Evolutionary conservation across 2,329 filamentous ascomycete species (phyloP).

Genomic region (Aspergillus alliaceus): DNA sequence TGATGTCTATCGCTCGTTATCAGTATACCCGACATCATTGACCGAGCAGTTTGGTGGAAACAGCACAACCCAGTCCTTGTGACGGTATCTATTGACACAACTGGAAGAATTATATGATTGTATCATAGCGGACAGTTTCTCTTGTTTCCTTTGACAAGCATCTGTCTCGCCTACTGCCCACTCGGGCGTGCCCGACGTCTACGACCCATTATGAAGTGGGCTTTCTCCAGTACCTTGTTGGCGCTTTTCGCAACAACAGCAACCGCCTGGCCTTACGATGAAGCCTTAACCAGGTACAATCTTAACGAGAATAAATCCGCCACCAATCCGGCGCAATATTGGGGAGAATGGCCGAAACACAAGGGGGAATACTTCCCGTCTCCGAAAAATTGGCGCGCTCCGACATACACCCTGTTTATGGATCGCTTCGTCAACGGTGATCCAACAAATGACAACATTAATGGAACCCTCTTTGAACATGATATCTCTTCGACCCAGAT

Average conservation of each 20-base stretch:
- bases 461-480: slow-evolving; percentile 61
- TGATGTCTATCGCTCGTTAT: slow-evolving; percentile 4
- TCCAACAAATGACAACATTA: slow-evolving; percentile 63
- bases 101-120: slow-evolving; percentile 1
- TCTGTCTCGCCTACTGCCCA: background rate
- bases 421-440: slow-evolving; percentile 67
- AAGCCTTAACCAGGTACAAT: slow-evolving; percentile 55
- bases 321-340: slow-evolving; percentile 56
- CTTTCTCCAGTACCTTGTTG: slow-evolving; percentile 24
- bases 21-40: background rate
- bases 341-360: slow-evolving; percentile 54
- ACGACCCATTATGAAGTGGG: slow-evolving; percentile 33
- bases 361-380: slow-evolving; percentile 48
- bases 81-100: background rate
- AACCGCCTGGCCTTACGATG: slow-evolving; percentile 49
- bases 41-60: too few relatives aligned
- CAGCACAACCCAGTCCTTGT: background rate
- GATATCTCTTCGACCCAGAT: slow-evolving; percentile 62
- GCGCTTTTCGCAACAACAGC: slow-evolving; percentile 27
- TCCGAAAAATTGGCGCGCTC: slow-evolving; percentile 64
- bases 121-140: background rate
- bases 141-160: too few relatives aligned
- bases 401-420: slow-evolving; percentile 64
- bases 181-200: background rate
- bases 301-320: slow-evolving; percentile 61